These are phyloP conservation scores for Kwoniella mangroviensis DNA, from an alignment of 768 basidiomycete species.

Conservation along the genomic window DNA sequence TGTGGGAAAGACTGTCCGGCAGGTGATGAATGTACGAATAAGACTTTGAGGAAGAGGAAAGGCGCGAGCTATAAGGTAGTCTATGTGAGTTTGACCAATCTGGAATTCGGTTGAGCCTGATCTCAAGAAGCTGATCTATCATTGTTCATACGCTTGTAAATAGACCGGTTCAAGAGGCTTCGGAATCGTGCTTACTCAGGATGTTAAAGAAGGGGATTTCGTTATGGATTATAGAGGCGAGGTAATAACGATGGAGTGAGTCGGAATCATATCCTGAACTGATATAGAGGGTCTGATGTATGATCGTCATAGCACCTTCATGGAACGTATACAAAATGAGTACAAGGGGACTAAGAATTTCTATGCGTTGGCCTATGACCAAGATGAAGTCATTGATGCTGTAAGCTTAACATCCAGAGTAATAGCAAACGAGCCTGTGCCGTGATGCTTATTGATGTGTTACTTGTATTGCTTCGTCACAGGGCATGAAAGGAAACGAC, in stretches of 20 bases:
- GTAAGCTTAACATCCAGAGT: conserved; percentile 34
- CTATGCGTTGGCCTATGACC: conserved; percentile 59
- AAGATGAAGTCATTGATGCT: conserved; percentile 59
- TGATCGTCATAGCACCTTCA: conserved; percentile 42
- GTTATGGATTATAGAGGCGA: conserved; percentile 59
- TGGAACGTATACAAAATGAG: conserved; percentile 47
- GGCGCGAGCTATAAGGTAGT: conserved; percentile 49
- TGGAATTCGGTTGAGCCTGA: conserved; percentile 5
- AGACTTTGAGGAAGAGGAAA: conserved; percentile 48
- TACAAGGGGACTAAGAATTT: conserved; percentile 54
- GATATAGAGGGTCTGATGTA: too few relatives aligned
- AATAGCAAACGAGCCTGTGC: too few relatives aligned
- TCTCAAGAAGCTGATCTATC: neutral
- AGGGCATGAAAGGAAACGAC: conserved; percentile 58
- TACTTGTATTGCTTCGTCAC: neutral
- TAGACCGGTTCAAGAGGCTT: conserved; percentile 59
- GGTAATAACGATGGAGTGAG: conserved; percentile 55
- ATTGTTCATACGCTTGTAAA: neutral
- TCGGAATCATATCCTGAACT: neutral
- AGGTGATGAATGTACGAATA: conserved; percentile 55
- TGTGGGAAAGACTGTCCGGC: conserved; percentile 58
- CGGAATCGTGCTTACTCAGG: conserved; percentile 52
- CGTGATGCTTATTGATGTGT: too few relatives aligned
- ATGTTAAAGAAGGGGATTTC: conserved; percentile 56
- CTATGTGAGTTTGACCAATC: conserved; percentile 42